Evolutionary conservation across 1,284 basidiomycete genomes (phyloP), one percentile per base, ranked within the genome.

Genomic region (Puccinia hordei): DNA sequence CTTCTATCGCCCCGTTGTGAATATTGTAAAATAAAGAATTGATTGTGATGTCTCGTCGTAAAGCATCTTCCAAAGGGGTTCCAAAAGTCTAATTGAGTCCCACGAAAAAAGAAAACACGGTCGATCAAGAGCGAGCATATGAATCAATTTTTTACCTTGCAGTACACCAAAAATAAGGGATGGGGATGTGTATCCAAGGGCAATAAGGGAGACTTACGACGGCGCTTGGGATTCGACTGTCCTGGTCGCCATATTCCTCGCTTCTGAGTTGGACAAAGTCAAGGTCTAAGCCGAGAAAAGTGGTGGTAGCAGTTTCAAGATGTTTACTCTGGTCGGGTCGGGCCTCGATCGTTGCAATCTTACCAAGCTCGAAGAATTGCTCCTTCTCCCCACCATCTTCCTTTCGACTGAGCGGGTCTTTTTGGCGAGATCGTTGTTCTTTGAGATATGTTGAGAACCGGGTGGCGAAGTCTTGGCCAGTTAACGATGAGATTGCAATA

Each of bases 251-350:
- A n/a, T 85, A 84, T 83, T 92, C 94, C 86, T 98, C 97, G 61
- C 55, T 63, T 81, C 97, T 88, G 68, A 99, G 87, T 84, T 98
- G 98, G 15, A 99, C 97, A 84, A 98, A 92, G 86, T 99, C 97
- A 74, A 99, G 88, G 81, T 95, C 93, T 66, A 93, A 87, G 2
- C 90, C 95, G 71, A 94, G 88, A 35, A 99, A 88, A 44, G 89
- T 90, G 44, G 94, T 92, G n/a, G 92, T 92, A 0, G 95, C 96
- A 0, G 97, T 98, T 87, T 99, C 96, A 49, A 99, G 89, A 86
- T 98, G 97, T 86, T 99, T 99, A 78, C 93, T 96, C 87, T 99
- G 97, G 68, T 96, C 94, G 0, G 97, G 96, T 84, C 99, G 98
- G 82, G 92, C 92, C 75, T 93, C 93, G 81, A 99, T 95, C 84